Percentiles rank a stretch among this genome's conserved stretches.
phyloP scores from a whole-genome alignment of 495 filamentous ascomycete genomes.

The Aspergillus conjunctus region DNA sequence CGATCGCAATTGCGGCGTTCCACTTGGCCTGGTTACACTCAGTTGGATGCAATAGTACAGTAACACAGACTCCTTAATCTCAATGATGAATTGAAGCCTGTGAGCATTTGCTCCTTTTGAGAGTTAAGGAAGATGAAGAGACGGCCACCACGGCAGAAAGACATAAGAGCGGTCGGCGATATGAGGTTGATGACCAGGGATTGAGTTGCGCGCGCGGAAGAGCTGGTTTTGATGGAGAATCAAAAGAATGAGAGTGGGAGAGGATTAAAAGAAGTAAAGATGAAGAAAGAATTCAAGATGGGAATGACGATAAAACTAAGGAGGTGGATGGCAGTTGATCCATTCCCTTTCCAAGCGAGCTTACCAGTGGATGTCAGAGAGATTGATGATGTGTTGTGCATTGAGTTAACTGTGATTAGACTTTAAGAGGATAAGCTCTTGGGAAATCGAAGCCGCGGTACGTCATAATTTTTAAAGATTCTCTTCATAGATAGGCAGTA shows the following conservation, averaged over 20 bases:
- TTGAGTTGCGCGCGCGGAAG: neutral
- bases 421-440: no score
- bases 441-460: no score
- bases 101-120: neutral
- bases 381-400: no score
- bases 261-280: neutral
- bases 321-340: no score
- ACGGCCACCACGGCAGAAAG: neutral
- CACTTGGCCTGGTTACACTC: conserved; percentile 2
- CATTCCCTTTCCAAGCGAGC: no score
- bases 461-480: no score
- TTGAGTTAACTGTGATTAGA: no score
- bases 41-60: neutral
- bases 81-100: neutral
- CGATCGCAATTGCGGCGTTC: conserved; percentile 1
- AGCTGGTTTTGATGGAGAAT: neutral
- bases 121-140: neutral
- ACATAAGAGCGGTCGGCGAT: neutral
- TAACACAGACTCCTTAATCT: conserved; percentile 1
- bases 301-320: neutral
- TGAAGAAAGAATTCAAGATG: neutral
- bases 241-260: neutral
- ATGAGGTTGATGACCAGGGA: neutral
- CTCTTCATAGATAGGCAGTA: no score
- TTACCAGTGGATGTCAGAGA: no score